phyloP scores from a whole-genome alignment of 2,329 filamentous ascomycete species.

The Shiraia bambusicola region DNA sequence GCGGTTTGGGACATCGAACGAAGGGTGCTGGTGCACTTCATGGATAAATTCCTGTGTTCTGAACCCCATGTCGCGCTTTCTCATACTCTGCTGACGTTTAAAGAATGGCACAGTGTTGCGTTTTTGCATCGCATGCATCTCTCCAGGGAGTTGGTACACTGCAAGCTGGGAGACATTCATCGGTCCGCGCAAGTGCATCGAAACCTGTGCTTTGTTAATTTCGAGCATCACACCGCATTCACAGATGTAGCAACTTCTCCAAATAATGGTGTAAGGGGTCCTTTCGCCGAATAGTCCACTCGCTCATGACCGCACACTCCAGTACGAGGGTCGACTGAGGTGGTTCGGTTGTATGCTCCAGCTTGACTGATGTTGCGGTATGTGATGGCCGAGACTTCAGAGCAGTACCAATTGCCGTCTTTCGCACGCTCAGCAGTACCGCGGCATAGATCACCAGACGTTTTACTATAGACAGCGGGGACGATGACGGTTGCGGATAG shows the following conservation, averaged over 20 bases:
- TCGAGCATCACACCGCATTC: not conserved
- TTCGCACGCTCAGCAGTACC: conserved; percentile 35
- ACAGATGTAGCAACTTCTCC: conserved; percentile 60
- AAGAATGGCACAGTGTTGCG: conserved; percentile 22
- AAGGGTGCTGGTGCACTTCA: not conserved
- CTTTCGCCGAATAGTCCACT: conserved; percentile 59
- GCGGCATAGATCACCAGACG: conserved; percentile 37
- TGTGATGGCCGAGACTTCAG: conserved; percentile 65
- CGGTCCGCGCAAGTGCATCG: conserved; percentile 72
- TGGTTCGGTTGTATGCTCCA: conserved; percentile 67
- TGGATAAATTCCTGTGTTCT: not conserved
- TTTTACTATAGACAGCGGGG: conserved; percentile 23
- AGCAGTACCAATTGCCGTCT: conserved; percentile 66
- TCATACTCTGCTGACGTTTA: conserved; percentile 13
- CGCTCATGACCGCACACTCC: conserved; percentile 57
- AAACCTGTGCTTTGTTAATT: conserved; percentile 57
- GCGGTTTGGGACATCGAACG: conserved; percentile 5
- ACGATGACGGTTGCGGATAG: conserved; percentile 13
- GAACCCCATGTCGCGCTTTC: conserved; percentile 1
- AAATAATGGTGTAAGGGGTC: conserved; percentile 66
- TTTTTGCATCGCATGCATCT: conserved; percentile 17
- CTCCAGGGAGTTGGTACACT: conserved; percentile 58
- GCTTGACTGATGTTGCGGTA: conserved; percentile 63
- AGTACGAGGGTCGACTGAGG: conserved; percentile 58
- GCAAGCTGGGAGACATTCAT: conserved; percentile 67